A percentile compares a stretch with the other conserved stretches of the same genome.
Conservation (phyloP, 441 rosid genomes). For the Eutrema salsugineum region DNA sequence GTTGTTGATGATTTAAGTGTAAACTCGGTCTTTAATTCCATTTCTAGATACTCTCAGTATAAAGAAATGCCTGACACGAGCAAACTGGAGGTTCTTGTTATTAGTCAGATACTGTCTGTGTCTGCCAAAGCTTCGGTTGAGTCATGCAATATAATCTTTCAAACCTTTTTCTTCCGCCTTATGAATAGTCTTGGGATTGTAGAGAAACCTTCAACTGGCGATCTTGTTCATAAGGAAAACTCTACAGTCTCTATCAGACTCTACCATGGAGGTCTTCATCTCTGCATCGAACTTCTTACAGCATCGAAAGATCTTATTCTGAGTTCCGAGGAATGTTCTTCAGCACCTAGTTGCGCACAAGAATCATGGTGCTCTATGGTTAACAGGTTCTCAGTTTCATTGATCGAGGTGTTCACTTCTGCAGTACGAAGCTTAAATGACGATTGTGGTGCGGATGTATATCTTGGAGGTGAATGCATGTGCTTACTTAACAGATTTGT, state of each 20-base stretch:
- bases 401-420: conserved; percentile 48
- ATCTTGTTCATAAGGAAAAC: conserved; percentile 29
- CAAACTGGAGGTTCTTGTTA: conserved; percentile 55
- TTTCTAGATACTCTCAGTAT: conserved; percentile 43
- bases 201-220: conserved; percentile 30
- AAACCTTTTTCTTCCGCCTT: conserved; percentile 53
- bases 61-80: conserved; percentile 46
- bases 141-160: conserved; percentile 61
- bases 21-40: conserved; percentile 44
- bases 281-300: conserved; percentile 64
- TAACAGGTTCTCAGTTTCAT: conserved; percentile 42
- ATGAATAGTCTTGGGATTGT: conserved; percentile 54
- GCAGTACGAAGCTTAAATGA: conserved; percentile 29
- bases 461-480: conserved; percentile 66
- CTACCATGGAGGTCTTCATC: conserved; percentile 65
- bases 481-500: background rate
- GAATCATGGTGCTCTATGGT: conserved; percentile 53
- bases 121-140: conserved; percentile 59
- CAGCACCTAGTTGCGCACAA: conserved; percentile 28
- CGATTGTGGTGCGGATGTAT: conserved; percentile 35
- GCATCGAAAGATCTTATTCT: conserved; percentile 62
- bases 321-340: conserved; percentile 27
- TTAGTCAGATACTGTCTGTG: conserved; percentile 62
- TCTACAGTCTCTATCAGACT: conserved; percentile 32
- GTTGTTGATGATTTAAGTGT: conserved; percentile 62